Evolutionary conservation across 1,139 yeast genomes (phyloP), one percentile per base, ranked within the genome.

Genomic region (Torulaspora pretoriensis): DNA sequence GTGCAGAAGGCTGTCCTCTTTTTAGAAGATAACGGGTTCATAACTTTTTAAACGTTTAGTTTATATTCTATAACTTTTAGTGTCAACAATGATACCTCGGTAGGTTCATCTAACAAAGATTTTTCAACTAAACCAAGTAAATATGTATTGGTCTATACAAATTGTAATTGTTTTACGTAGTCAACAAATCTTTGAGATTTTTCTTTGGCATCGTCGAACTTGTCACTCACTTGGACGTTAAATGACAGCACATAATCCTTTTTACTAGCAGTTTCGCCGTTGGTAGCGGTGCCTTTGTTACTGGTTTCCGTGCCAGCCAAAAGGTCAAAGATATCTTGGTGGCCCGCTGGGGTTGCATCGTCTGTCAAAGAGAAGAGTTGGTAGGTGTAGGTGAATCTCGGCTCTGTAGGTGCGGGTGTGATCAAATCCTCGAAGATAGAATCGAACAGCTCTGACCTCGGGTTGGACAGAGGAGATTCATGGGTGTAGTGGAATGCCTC

Each of bases 1-100:
- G 85, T 89, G 45, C 84, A 78, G 62, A 80, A 82, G 61, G 77
- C 86, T 52, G 81, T 84, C 28, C 70, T 78, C 49, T 75, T 79
- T 61, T 75, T 90, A 59, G 87, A 84, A 66, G 78, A 81, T 55
- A 87, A 88, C 69, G 95, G 95, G 27, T 88, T 83, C 70, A 85
- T 79, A 63, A 65, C 62, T 48, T 72, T 72, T 51, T 72, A 63
- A 49, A 17, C 32, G 32, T 35, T 35, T 24, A 24, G 27, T 28
- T 28, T 23, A 17, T 31, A 35, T 24, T 38, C 30, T 38, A 17
- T 38, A 27, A 14, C 13, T 26, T 35, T 35, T 9, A 19, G 8
- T 9, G 24, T 14, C n/a, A 12, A 19, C 12, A 19, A 19, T 5
- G 22, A 19, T 19, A 19, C 22, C 22, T 19, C 22, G 22, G 22